Evolutionary conservation across 2,329 filamentous ascomycete genomes (phyloP).

Genomic region (Plectosphaerella plurivora): DNA sequence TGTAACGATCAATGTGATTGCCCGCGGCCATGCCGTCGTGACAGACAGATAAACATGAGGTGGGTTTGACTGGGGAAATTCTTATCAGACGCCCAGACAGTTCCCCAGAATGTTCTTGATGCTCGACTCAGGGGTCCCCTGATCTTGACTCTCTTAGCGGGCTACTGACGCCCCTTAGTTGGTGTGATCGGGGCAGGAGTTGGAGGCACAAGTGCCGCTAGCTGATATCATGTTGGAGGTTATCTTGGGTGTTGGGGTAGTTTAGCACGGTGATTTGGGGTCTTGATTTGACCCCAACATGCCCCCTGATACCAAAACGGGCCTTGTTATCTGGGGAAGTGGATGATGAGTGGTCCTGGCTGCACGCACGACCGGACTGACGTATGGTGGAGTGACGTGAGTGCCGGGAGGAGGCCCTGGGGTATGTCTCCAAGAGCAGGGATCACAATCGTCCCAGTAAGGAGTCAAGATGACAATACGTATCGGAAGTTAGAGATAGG

Average conservation of each 20-base stretch:
- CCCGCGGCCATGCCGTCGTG: neutral
- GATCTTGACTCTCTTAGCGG: neutral
- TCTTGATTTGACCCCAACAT: neutral
- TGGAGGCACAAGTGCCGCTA: neutral
- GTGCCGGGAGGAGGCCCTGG: no score
- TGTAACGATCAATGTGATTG: neutral
- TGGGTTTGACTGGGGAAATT: neutral
- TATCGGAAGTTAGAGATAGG: no score
- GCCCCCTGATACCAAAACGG: neutral
- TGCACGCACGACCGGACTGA: neutral
- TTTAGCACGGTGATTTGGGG: neutral
- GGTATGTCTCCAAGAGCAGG: no score
- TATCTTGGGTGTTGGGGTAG: neutral
- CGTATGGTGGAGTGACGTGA: no score
- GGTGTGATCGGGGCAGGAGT: neutral
- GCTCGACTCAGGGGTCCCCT: neutral
- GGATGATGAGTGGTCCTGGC: neutral
- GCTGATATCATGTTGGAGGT: neutral
- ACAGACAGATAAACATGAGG: neutral
- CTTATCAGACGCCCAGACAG: neutral
- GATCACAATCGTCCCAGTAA: no score
- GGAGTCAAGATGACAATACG: no score
- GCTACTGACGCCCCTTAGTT: neutral
- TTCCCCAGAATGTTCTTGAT: neutral
- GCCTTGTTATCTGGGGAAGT: neutral